A percentile compares a stretch with the other conserved stretches of the same genome.
Conservation (phyloP, 139 green algal species). For the Chlamydomonas sp. region DNA sequence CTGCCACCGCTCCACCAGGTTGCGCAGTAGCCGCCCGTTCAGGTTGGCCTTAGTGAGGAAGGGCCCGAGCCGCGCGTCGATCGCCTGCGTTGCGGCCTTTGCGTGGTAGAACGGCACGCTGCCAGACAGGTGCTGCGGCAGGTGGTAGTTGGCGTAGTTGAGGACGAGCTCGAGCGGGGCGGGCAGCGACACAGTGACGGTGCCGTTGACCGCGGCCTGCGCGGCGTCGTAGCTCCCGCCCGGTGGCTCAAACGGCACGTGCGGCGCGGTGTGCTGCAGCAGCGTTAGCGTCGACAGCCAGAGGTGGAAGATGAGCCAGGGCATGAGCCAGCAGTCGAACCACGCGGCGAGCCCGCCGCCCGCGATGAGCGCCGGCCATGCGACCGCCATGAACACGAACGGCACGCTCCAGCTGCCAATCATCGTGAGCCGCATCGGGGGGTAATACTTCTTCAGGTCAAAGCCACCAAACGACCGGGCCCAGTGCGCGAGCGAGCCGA, state of each 20-base stretch:
- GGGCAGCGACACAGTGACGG: conserved; percentile 39
- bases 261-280: conserved; percentile 37
- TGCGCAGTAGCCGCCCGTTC: conserved; percentile 28
- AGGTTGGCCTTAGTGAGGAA: conserved; percentile 30
- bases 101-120: conserved; percentile 24
- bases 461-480: conserved; percentile 20
- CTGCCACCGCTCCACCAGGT: conserved; percentile 44
- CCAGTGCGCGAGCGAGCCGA: conserved; percentile 32
- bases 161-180: conserved; percentile 40
- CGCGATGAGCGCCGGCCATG: conserved; percentile 24
- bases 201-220: conserved; percentile 32
- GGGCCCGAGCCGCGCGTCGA: conserved; percentile 29
- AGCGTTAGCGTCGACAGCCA: conserved; percentile 37
- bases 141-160: conserved; percentile 47
- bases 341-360: conserved; percentile 11
- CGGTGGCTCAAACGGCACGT: conserved; percentile 25
- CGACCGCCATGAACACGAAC: conserved; percentile 26
- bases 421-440: conserved; percentile 8
- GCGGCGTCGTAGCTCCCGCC: conserved; percentile 21
- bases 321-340: conserved; percentile 31
- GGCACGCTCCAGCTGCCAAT: conserved; percentile 29
- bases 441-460: conserved; percentile 34
- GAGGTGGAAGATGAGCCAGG: conserved; percentile 49
- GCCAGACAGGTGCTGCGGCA: conserved; percentile 22
- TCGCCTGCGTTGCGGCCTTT: conserved; percentile 13